Percentiles rank a stretch among this genome's conserved stretches.
Evolutionary conservation across 2,329 filamentous ascomycete species (phyloP).

Genomic region (Geosmithia flava): DNA sequence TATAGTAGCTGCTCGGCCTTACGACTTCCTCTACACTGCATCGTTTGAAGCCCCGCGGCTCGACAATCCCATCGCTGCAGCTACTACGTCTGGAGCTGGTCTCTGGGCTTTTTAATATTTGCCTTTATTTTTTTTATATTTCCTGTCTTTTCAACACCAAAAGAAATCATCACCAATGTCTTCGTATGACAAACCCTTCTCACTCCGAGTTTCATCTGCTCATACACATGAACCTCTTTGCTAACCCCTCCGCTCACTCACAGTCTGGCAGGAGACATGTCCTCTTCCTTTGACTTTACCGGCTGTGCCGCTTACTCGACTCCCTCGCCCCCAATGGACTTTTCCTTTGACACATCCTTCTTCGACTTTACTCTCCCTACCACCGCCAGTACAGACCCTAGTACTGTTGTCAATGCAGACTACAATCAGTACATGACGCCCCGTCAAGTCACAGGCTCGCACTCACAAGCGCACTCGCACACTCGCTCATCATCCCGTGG

Average conservation of each 20-base stretch:
- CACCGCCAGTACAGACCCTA: slow-evolving; percentile 6
- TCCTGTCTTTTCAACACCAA: background rate
- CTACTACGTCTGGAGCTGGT: slow-evolving; percentile 2
- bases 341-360: slow-evolving; percentile 3
- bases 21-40: background rate
- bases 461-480: slow-evolving; percentile 26
- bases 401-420: background rate
- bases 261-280: slow-evolving; percentile 5
- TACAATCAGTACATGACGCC: background rate
- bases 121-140: background rate
- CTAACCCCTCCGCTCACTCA: background rate
- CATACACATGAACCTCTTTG: background rate
- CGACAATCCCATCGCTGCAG: background rate
- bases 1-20: background rate
- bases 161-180: slow-evolving; percentile 1
- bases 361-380: slow-evolving; percentile 38
- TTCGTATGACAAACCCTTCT: background rate
- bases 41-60: background rate
- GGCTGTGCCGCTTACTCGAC: slow-evolving; percentile 3
- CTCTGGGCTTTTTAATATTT: slow-evolving; percentile 1
- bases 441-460: background rate
- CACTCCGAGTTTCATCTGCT: background rate
- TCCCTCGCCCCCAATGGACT: slow-evolving; percentile 4
- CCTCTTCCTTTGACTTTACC: slow-evolving; percentile 1
- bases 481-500: slow-evolving; percentile 52